Evolutionary conservation across 768 basidiomycete species (phyloP).

Genomic region (Xerocomellus chrysenteron): DNA sequence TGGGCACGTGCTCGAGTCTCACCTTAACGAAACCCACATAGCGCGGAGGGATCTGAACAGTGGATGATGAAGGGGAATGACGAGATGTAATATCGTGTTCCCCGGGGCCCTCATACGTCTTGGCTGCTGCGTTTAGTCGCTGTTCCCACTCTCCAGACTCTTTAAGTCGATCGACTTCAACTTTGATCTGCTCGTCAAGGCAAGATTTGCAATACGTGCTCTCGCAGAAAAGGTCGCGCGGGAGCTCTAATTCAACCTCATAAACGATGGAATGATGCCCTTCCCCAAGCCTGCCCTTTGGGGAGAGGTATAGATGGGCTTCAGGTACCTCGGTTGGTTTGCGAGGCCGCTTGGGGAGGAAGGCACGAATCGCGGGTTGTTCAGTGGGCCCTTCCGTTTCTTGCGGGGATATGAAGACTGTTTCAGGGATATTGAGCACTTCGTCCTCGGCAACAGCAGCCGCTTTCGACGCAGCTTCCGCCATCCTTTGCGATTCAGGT

Average conservation of each 20-base stretch:
- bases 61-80: background rate
- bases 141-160: constrained; percentile 15
- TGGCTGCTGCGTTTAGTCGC: background rate
- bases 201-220: constrained; percentile 41
- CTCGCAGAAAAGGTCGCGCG: constrained; percentile 38
- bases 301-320: constrained; percentile 51
- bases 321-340: constrained; percentile 28
- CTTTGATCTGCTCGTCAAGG: constrained; percentile 31
- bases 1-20: background rate
- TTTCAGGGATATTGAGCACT: background rate
- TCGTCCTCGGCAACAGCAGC: constrained; percentile 8
- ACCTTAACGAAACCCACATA: constrained; percentile 8
- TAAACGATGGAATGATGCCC: constrained; percentile 56
- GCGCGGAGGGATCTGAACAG: constrained; percentile 1
- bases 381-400: constrained; percentile 23
- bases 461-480: constrained; percentile 2
- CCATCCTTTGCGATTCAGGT: constrained; percentile 4
- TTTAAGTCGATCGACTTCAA: constrained; percentile 13
- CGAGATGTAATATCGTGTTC: background rate
- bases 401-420: constrained; percentile 23
- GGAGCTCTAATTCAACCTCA: constrained; percentile 49
- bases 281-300: constrained; percentile 33
- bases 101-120: background rate
- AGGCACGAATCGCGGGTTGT: constrained; percentile 28
- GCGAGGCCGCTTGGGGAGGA: constrained; percentile 27